A percentile compares a stretch with the other conserved stretches of the same genome.
phyloP scores from a whole-genome alignment of 2,329 filamentous ascomycete species.

The Zalaria obscura region DNA sequence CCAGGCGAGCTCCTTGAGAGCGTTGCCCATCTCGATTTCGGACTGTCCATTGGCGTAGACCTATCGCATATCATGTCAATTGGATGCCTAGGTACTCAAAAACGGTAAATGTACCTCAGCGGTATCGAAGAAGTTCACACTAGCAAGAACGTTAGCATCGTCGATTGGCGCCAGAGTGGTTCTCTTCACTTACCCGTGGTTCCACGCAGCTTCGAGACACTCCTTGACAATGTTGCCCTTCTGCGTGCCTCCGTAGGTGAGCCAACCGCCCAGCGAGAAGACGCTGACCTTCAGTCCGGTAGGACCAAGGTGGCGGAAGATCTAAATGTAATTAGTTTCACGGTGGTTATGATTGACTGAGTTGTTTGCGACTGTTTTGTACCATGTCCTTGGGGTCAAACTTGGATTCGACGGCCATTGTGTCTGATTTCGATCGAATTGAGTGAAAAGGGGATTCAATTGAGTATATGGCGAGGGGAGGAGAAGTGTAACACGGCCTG shows the following conservation, averaged over 20 bases:
- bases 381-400: conserved; percentile 37
- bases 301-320: conserved; percentile 29
- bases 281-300: conserved; percentile 37
- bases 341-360: not conserved
- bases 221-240: conserved; percentile 36
- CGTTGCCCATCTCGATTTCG: conserved; percentile 43
- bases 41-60: conserved; percentile 44
- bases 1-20: conserved; percentile 32
- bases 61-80: too few species aligned
- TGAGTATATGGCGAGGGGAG: not conserved
- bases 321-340: conserved; percentile 6
- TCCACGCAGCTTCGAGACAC: conserved; percentile 34
- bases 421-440: not conserved
- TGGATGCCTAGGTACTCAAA: too few species aligned
- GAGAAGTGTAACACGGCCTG: not conserved
- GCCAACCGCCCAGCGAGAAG: conserved; percentile 32
- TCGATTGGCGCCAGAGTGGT: too few species aligned
- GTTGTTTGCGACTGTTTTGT: not conserved
- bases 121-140: conserved; percentile 37
- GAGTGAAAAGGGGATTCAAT: not conserved
- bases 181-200: conserved; percentile 16
- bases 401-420: conserved; percentile 26
- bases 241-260: conserved; percentile 34
- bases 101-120: conserved; percentile 19
- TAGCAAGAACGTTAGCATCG: too few species aligned